Evolutionary conservation across 2,329 filamentous ascomycete species (phyloP).

Genomic region (Xylaria multiplex): DNA sequence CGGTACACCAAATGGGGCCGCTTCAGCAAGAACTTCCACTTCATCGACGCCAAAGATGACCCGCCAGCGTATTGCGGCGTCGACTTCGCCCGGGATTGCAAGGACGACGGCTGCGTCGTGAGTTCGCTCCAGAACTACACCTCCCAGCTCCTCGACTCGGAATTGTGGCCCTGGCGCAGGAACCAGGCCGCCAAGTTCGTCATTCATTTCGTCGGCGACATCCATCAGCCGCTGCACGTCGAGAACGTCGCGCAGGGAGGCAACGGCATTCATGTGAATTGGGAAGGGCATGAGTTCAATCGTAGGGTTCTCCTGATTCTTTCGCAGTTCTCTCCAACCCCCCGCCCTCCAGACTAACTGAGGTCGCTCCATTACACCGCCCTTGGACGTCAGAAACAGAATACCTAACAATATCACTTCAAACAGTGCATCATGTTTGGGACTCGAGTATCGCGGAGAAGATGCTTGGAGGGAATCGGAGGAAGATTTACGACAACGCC

Average conservation of each 20-base stretch:
- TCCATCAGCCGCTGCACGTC: constrained; percentile 74
- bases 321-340: neutral
- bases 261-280: constrained; percentile 73
- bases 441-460: constrained; percentile 76
- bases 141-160: constrained; percentile 60
- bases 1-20: constrained; percentile 71
- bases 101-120: constrained; percentile 69
- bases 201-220: constrained; percentile 75
- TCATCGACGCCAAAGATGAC: constrained; percentile 73
- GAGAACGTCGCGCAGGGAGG: constrained; percentile 73
- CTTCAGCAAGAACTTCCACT: constrained; percentile 72
- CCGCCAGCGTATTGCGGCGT: constrained; percentile 69
- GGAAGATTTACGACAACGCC: constrained; percentile 62
- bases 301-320: constrained; percentile 38
- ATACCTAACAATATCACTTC: constrained; percentile 16
- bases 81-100: constrained; percentile 71
- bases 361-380: neutral
- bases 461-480: constrained; percentile 64
- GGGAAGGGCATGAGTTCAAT: constrained; percentile 67
- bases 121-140: constrained; percentile 70
- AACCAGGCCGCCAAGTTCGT: constrained; percentile 73
- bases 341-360: neutral
- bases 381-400: neutral
- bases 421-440: constrained; percentile 73
- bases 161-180: constrained; percentile 57